Evolutionary conservation across 23 red algal genomes (phyloP).

Genomic region (Gracilaria domingensis): DNA sequence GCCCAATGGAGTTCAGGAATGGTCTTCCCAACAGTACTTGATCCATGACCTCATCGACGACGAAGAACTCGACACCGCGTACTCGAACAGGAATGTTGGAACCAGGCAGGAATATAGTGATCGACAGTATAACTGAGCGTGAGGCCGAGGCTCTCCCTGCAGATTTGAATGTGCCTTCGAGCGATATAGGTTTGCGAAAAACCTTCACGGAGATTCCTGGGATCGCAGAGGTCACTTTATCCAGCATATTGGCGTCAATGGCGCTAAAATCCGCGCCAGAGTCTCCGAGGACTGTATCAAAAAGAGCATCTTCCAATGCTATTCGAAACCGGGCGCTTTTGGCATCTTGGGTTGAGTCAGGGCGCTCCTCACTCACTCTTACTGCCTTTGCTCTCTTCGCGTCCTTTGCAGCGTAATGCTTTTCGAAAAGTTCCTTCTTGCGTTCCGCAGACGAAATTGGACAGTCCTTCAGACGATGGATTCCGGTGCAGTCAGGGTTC

Average conservation of each 20-base stretch:
- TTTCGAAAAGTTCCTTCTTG: slow-evolving; percentile 24
- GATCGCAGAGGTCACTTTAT: neutral
- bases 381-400: neutral
- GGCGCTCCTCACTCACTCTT: neutral
- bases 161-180: neutral
- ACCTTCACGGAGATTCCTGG: neutral
- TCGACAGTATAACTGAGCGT: neutral
- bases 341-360: neutral
- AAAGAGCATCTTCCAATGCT: neutral
- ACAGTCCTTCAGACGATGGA: slow-evolving; percentile 34
- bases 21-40: slow-evolving; percentile 11
- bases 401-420: slow-evolving; percentile 31
- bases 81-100: slow-evolving; percentile 1
- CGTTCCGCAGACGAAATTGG: neutral
- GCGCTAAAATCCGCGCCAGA: slow-evolving; percentile 19
- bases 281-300: slow-evolving; percentile 2
- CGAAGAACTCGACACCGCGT: neutral
- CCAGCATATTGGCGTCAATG: neutral
- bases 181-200: neutral
- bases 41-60: slow-evolving; percentile 15
- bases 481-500: slow-evolving; percentile 5
- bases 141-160: neutral
- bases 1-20: slow-evolving; percentile 42
- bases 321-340: neutral
- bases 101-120: slow-evolving; percentile 14